Percentiles rank a stretch among this genome's conserved stretches.
Evolutionary conservation across 495 filamentous ascomycete genomes (phyloP).

Genomic region (Daldinia decipiens): DNA sequence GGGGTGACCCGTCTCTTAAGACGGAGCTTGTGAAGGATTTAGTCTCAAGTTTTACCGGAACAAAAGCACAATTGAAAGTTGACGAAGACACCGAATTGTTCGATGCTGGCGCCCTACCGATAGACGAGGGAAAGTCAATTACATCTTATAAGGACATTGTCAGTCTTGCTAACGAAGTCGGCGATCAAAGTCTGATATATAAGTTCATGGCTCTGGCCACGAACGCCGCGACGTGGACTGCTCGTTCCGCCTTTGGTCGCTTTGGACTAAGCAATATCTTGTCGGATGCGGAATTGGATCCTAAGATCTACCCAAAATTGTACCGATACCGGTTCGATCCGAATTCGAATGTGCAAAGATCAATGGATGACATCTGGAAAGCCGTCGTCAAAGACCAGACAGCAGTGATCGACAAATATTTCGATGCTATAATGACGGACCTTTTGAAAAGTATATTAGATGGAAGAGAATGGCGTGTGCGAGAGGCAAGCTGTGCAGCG

Average conservation of each 20-base stretch:
- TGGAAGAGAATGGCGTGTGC: constrained; percentile 89
- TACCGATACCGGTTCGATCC: constrained; percentile 96
- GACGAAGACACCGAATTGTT: constrained; percentile 91
- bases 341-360: constrained; percentile 87
- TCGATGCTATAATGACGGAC: constrained; percentile 86
- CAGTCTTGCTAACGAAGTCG: constrained; percentile 89
- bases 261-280: constrained; percentile 93
- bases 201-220: constrained; percentile 96
- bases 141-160: constrained; percentile 97
- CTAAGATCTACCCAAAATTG: constrained; percentile 93
- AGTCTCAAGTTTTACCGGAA: constrained; percentile 85
- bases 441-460: constrained; percentile 80
- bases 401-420: constrained; percentile 75
- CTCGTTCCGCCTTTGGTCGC: constrained; percentile 90
- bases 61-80: constrained; percentile 77
- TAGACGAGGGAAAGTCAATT: constrained; percentile 86
- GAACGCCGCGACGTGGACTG: constrained; percentile 95
- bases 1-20: constrained; percentile 81
- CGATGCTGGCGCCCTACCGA: constrained; percentile 90
- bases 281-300: constrained; percentile 87
- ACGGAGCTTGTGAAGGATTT: constrained; percentile 86
- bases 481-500: constrained; percentile 91
- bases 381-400: constrained; percentile 86
- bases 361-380: constrained; percentile 98
- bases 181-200: constrained; percentile 93